phyloP scores from a whole-genome alignment of 257 asterid genomes.

The Capsicum rhomboideum region DNA sequence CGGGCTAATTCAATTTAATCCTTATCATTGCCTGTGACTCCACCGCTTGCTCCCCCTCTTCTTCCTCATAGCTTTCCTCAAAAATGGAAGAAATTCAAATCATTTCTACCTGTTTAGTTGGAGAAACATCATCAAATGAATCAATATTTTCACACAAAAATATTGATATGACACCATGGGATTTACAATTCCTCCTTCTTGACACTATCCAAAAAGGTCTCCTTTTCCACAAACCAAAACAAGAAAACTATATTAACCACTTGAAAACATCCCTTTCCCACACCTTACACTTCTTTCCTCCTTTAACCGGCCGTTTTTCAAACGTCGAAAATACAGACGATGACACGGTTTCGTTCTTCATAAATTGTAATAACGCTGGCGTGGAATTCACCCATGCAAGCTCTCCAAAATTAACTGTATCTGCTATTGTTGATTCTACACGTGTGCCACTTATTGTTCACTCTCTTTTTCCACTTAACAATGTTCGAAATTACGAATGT shows the following conservation, averaged over 20 bases:
- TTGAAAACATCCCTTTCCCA: constrained; percentile 7
- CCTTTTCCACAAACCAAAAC: constrained; percentile 5
- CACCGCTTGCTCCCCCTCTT: background rate
- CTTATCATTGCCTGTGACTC: background rate
- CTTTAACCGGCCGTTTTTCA: constrained; percentile 38
- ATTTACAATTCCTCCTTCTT: constrained; percentile 2
- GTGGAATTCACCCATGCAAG: background rate
- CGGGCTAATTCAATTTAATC: no score
- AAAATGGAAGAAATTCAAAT: constrained; percentile 7
- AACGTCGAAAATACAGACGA: background rate
- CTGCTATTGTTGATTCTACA: background rate
- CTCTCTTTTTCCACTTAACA: background rate
- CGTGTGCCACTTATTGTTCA: background rate
- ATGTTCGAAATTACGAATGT: constrained; percentile 13
- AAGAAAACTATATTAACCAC: background rate
- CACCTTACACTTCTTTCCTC: constrained; percentile 38
- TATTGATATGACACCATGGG: constrained; percentile 20
- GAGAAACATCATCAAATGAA: background rate
- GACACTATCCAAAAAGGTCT: constrained; percentile 9
- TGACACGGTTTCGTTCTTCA: background rate
- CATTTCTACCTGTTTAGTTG: constrained; percentile 1
- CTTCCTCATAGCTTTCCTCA: background rate
- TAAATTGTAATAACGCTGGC: background rate
- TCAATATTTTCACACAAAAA: background rate
- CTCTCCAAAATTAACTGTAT: background rate